Evolutionary conservation across 1,284 basidiomycete genomes (phyloP), one percentile per base, ranked within the genome.

Genomic region (Rhodotorula sp.): DNA sequence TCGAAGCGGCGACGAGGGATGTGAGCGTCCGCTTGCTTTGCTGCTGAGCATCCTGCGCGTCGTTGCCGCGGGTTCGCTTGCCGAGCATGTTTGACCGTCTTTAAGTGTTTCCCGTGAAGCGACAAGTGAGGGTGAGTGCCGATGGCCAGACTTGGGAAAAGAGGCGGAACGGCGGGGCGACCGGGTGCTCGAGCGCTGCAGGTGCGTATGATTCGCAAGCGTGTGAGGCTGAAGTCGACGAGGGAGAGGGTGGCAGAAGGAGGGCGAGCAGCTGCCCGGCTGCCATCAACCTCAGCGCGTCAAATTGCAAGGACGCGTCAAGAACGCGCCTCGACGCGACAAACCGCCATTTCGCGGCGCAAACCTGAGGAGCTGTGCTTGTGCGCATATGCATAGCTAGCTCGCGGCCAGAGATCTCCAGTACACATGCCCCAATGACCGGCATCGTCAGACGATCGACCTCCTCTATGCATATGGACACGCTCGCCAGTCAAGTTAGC

Each of bases 61-160:
- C 26, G 52, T 43, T 43, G 15, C 48, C 12, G 34, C 65, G 65
- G 10, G 49, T 29, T 26, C 62, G 67, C 39, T 61, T 61, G 67
- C 58, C 58, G 62, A 62, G 66, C 60, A 62, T 62, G 23, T 29
- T 31, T 14, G 4, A n/a, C n/a, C n/a, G n/a, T n/a, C n/a, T n/a
- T n/a, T n/a, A 7, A 21, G 5, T 56, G 1, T n/a, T n/a, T 46
- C 16, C 20, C 8, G 23, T 20, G 31, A 29, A 29, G 54, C n/a
- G 16, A 59, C 31, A 60, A 20, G 29, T 43, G 20, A 26, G 43
- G 15, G 54, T 26, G 20, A 23, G 64, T 16, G 47, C 31, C 26
- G 56, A 18, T 3, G 29, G 39, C 12, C 10, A 43, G 10, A 43
- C 12, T 12, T 15, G 29, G 47, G 26, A 29, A 3, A 39, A 14